Percentiles rank a stretch among this genome's conserved stretches.
These are phyloP conservation scores for Vitis rotundifolia DNA, from an alignment of 164 flowering plant species.

Conservation along the genomic window DNA sequence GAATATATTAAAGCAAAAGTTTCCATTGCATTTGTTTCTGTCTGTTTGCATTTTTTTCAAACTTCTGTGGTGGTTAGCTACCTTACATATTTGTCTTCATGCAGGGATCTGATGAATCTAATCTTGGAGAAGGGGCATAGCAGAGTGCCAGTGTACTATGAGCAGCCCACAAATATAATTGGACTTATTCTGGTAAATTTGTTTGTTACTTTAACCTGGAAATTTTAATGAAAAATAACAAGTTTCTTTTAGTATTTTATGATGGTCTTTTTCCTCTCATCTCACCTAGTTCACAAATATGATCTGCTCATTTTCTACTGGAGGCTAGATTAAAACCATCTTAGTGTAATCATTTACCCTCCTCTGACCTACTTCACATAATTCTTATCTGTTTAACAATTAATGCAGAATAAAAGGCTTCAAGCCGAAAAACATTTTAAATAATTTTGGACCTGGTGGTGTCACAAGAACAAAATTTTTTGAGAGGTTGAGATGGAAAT, in stretches of 20 bases:
- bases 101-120: constrained; percentile 53
- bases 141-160: constrained; percentile 92
- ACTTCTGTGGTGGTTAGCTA: not conserved
- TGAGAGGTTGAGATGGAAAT: not conserved
- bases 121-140: constrained; percentile 86
- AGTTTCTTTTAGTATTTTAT: not conserved
- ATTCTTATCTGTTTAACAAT: not conserved
- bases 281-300: not conserved
- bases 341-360: not conserved
- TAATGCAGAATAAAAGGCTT: not conserved
- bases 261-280: not conserved
- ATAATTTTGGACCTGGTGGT: not conserved
- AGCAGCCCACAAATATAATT: constrained; percentile 85
- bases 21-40: no score
- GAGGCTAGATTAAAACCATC: not conserved
- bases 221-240: not conserved
- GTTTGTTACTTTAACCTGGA: not conserved
- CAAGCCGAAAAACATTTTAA: not conserved
- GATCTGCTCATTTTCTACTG: not conserved
- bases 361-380: not conserved
- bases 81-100: not conserved
- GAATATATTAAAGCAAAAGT: not conserved
- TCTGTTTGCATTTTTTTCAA: not conserved
- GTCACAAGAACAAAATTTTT: not conserved
- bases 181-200: constrained; percentile 78